Percentiles rank a stretch among this genome's conserved stretches.
Evolutionary conservation across 805 yeast species (phyloP).

Genomic region (Starmerella powellii): DNA sequence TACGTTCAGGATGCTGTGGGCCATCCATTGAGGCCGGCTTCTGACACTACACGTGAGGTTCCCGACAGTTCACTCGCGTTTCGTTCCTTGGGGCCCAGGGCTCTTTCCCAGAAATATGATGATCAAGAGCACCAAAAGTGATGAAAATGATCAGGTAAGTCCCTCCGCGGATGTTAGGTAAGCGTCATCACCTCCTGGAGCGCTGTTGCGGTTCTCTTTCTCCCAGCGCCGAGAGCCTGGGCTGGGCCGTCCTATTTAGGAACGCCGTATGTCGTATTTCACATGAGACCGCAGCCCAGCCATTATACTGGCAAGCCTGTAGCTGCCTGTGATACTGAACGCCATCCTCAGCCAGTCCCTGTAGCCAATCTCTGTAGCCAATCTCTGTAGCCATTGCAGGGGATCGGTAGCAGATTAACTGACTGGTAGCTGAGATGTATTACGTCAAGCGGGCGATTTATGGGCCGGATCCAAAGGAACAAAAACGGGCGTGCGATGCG

Average conservation of each 20-base stretch:
- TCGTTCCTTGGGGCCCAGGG: conserved; percentile 16
- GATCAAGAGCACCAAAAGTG: conserved; percentile 7
- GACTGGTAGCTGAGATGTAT: conserved; percentile 44
- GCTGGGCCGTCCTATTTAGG: too few relatives aligned
- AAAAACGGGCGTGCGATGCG: conserved; percentile 63
- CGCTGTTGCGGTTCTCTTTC: too few relatives aligned
- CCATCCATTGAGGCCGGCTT: conserved; percentile 13
- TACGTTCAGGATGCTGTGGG: conserved; percentile 8
- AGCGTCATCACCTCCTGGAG: too few relatives aligned
- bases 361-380: too few relatives aligned
- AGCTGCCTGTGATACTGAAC: too few relatives aligned
- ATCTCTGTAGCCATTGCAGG: too few relatives aligned
- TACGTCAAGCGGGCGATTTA: conserved; percentile 73
- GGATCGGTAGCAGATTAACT: too few relatives aligned
- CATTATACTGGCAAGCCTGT: too few relatives aligned
- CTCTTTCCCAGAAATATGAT: conserved; percentile 4
- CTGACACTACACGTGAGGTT: background rate
- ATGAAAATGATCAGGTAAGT: conserved; percentile 2
- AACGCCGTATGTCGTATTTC: too few relatives aligned
- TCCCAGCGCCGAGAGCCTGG: too few relatives aligned
- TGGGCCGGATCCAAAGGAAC: conserved; percentile 92
- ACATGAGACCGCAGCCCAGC: too few relatives aligned
- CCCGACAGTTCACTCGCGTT: background rate
- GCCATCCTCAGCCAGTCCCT: too few relatives aligned
- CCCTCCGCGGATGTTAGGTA: background rate